Percentiles rank a stretch among this genome's conserved stretches.
Conservation (phyloP, 345 rosid species). For the Citrus unshiu region DNA sequence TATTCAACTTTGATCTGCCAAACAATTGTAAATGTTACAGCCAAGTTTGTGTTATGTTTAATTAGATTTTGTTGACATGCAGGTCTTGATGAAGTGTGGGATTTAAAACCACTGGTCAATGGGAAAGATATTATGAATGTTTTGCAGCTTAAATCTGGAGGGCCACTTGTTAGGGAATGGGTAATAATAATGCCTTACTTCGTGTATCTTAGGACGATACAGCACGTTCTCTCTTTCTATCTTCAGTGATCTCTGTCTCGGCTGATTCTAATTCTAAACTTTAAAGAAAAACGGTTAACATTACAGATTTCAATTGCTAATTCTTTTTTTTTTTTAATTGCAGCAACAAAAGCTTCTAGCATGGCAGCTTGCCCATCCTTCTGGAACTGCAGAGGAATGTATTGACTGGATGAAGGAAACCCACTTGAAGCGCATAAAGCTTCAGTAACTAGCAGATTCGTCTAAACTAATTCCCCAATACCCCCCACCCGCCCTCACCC, state of each 20-base stretch:
- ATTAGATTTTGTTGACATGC: constrained; percentile 17
- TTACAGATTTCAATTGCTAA: constrained; percentile 1
- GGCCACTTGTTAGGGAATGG: constrained; percentile 84
- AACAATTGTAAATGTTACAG: background rate
- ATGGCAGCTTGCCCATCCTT: constrained; percentile 83
- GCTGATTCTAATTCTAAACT: too few relatives aligned
- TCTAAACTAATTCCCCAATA: background rate
- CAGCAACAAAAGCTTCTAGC: constrained; percentile 80
- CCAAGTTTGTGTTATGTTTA: background rate
- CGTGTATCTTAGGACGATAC: background rate
- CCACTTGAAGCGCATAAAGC: constrained; percentile 55
- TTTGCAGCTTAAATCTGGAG: constrained; percentile 71
- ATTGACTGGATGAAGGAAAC: constrained; percentile 86
- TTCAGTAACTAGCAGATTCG: constrained; percentile 22
- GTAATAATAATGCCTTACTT: constrained; percentile 33
- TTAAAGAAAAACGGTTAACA: background rate
- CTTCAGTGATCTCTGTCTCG: too few relatives aligned
- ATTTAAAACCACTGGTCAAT: constrained; percentile 68
- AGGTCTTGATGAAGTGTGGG: constrained; percentile 86
- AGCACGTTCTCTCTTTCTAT: too few relatives aligned
- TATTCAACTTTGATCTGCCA: background rate
- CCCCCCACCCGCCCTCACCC: too few relatives aligned
- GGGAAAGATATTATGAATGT: constrained; percentile 67
- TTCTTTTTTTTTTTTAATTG: constrained; percentile 13
- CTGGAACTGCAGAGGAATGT: constrained; percentile 70